These are phyloP conservation scores for Ustilago hordei DNA, from an alignment of 1,284 basidiomycete genomes.

Conservation along the genomic window DNA sequence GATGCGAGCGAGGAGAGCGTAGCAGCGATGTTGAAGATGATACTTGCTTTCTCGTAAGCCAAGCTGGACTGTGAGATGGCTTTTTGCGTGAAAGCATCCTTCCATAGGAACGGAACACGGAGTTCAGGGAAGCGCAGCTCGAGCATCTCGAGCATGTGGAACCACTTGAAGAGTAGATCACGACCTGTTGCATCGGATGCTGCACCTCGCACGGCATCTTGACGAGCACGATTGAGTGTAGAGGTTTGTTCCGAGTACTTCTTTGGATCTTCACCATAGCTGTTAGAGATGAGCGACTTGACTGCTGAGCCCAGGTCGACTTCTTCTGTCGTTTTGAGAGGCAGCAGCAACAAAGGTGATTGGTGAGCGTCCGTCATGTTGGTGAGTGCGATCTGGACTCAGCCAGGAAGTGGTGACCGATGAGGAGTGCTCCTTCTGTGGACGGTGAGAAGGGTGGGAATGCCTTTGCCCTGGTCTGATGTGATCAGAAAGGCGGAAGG, in stretches of 20 bases:
- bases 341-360: slow-evolving; percentile 66
- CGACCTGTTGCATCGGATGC: slow-evolving; percentile 77
- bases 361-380: slow-evolving; percentile 50
- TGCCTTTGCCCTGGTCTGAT: neutral
- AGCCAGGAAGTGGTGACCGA: neutral
- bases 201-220: slow-evolving; percentile 95
- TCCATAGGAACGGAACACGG: slow-evolving; percentile 92
- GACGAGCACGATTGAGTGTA: slow-evolving; percentile 85
- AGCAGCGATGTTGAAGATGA: slow-evolving; percentile 95
- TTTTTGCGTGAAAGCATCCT: slow-evolving; percentile 93
- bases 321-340: slow-evolving; percentile 73
- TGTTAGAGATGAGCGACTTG: slow-evolving; percentile 84
- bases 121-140: slow-evolving; percentile 97
- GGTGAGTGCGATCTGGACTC: slow-evolving; percentile 2
- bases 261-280: slow-evolving; percentile 92
- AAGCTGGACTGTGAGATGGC: slow-evolving; percentile 93
- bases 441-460: neutral
- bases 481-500: neutral
- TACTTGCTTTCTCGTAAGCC: slow-evolving; percentile 97
- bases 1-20: slow-evolving; percentile 91
- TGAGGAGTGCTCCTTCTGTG: neutral
- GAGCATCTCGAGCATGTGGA: slow-evolving; percentile 96
- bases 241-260: slow-evolving; percentile 86
- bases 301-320: slow-evolving; percentile 93
- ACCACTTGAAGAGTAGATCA: slow-evolving; percentile 98